These are phyloP conservation scores for Aspergillus haitiensis DNA, from an alignment of 495 filamentous ascomycete genomes.

Conservation along the genomic window DNA sequence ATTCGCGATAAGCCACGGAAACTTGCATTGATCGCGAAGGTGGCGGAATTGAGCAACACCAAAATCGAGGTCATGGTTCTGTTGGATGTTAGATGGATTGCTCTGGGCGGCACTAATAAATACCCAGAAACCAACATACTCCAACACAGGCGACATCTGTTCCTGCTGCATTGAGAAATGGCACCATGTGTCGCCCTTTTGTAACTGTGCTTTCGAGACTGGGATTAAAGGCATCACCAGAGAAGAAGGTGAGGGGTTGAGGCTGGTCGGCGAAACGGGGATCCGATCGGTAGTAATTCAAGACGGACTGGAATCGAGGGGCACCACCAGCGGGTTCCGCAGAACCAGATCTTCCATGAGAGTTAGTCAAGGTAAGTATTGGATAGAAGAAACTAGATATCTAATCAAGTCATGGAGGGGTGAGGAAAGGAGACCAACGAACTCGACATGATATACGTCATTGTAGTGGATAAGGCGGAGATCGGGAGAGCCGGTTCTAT, in stretches of 20 bases:
- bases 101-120: neutral
- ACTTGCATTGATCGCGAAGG: constrained; percentile 69
- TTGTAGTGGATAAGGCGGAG: constrained; percentile 86
- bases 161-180: constrained; percentile 74
- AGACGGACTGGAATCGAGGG: constrained; percentile 74
- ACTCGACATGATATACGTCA: constrained; percentile 88
- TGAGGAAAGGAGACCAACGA: constrained; percentile 20
- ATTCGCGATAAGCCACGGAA: constrained; percentile 90
- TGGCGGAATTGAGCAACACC: constrained; percentile 78
- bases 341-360: constrained; percentile 54
- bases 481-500: constrained; percentile 58
- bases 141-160: constrained; percentile 79
- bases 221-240: constrained; percentile 90
- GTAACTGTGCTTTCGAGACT: constrained; percentile 82
- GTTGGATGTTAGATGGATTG: constrained; percentile 15
- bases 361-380: neutral
- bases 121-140: constrained; percentile 47
- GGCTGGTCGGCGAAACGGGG: constrained; percentile 60
- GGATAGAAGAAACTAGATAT: neutral
- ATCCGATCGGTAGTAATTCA: constrained; percentile 67
- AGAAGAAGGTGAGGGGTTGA: constrained; percentile 76
- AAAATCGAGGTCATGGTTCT: constrained; percentile 94
- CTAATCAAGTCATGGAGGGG: neutral
- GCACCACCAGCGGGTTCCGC: constrained; percentile 79
- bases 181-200: constrained; percentile 87